phyloP scores from a whole-genome alignment of 371 early-diverging fungal genomes.

The Circinella umbellata region DNA sequence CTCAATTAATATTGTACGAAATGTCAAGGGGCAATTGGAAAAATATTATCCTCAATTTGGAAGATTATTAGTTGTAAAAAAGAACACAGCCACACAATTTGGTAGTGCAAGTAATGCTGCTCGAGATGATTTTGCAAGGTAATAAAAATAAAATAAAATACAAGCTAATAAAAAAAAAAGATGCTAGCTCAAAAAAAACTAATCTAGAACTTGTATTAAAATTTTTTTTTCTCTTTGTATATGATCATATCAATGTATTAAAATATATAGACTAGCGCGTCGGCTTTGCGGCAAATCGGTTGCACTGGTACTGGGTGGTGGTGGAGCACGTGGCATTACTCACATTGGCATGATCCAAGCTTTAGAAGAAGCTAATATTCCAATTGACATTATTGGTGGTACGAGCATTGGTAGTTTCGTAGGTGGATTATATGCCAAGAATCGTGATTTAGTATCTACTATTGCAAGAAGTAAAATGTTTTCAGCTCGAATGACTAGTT shows the following conservation, averaged over 20 bases:
- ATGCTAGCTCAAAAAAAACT: too few species aligned
- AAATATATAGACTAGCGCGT: slow-evolving; percentile 79
- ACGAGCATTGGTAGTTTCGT: slow-evolving; percentile 98
- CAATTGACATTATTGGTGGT: slow-evolving; percentile 98
- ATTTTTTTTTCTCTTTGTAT: background rate
- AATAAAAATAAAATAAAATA: background rate
- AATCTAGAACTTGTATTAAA: too few species aligned
- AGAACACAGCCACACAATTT: slow-evolving; percentile 26
- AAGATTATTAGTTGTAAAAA: slow-evolving; percentile 39
- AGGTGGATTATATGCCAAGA: slow-evolving; percentile 94
- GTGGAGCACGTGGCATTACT: slow-evolving; percentile 98
- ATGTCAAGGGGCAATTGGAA: slow-evolving; percentile 72
- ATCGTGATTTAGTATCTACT: slow-evolving; percentile 87
- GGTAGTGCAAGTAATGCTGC: slow-evolving; percentile 33
- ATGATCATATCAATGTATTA: background rate
- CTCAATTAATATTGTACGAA: slow-evolving; percentile 58
- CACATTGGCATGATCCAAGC: slow-evolving; percentile 98
- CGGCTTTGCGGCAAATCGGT: slow-evolving; percentile 93
- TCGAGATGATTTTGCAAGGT: slow-evolving; percentile 73
- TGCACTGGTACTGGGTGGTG: slow-evolving; percentile 99
- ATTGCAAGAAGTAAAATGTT: slow-evolving; percentile 90
- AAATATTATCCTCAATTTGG: slow-evolving; percentile 63
- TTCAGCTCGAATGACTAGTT: slow-evolving; percentile 77
- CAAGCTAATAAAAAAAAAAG: background rate
- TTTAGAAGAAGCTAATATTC: slow-evolving; percentile 98